Base-by-base conservation (phyloP, 495 filamentous ascomycete genomes). In the Hypoxylon lenormandii region DNA sequence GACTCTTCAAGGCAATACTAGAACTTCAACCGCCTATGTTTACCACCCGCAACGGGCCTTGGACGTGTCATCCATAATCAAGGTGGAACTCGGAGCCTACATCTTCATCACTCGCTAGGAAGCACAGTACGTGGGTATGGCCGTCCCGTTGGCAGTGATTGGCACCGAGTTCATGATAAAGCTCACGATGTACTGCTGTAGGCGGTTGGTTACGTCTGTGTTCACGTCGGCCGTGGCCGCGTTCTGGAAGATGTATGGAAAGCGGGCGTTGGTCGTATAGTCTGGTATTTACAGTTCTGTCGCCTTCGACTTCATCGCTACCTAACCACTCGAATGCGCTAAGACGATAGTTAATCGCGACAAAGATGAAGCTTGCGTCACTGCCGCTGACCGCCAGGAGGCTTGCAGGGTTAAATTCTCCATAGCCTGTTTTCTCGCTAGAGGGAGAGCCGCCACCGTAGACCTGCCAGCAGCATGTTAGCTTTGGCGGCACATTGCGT, bases 311-410 rank as follows among this genome's bases (percentile, higher is more conserved):
- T 13, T 70, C 72, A n/a, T 74, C 74, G 16, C 83, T 81, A 3
- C 80, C 77, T 1, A 88, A 79, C 76, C 83, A 92, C 5, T 89
- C 90, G 71, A 91, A 89, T 0, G 84, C 85, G 22, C 87, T 87
- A 12, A 88, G 77, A 7, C 86, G 80, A 64, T 89, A 88, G 60
- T 88, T 89, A n/a, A 87, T 46, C 15, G 85, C 76, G 10, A 89
- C 85, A 60, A 78, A 88, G 12, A 89, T 81, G 21, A 87, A 43
- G 16, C 46, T 36, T 2, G 66, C 60, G 49, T 49, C 11, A 11
- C 28, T 38, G 12, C 55, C 43, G 15, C 28, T 59, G 10, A 26
- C 18, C 22, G 42, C 55, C 10, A 59, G 15, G 2, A 59, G 42
- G 21, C 55, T 42, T 13, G 55, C 55, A 4, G 55, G 55, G 40